phyloP scores from a whole-genome alignment of 306 rosid species.

The Pterocarpus macrocarpus region DNA sequence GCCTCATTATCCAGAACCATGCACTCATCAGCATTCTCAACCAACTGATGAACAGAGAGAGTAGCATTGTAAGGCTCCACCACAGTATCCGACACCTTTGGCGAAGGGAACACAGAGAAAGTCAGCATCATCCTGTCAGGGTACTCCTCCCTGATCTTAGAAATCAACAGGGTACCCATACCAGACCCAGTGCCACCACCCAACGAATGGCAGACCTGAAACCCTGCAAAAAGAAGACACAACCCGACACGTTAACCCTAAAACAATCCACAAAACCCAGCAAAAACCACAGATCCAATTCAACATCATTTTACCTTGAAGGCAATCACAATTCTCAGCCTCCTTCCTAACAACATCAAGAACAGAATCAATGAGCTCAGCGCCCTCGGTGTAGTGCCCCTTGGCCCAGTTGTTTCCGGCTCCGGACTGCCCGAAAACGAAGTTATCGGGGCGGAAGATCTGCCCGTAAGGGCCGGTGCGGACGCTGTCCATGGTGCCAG shows the following conservation, averaged over 20 bases:
- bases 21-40: conserved; percentile 72
- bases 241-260: background rate
- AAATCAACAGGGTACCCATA: conserved; percentile 66
- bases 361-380: conserved; percentile 67
- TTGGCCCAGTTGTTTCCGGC: conserved; percentile 77
- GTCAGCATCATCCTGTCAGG: conserved; percentile 74
- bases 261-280: background rate
- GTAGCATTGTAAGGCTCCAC: conserved; percentile 74
- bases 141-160: conserved; percentile 69
- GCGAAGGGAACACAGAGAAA: conserved; percentile 66
- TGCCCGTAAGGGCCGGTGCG: conserved; percentile 70
- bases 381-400: conserved; percentile 70
- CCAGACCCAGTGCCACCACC: conserved; percentile 77
- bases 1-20: conserved; percentile 74
- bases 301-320: conserved; percentile 52
- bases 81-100: conserved; percentile 69
- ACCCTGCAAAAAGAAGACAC: conserved; percentile 45
- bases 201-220: conserved; percentile 67
- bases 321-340: conserved; percentile 71
- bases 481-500: conserved; percentile 70
- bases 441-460: conserved; percentile 71
- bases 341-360: conserved; percentile 70
- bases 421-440: conserved; percentile 69
- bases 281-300: background rate
- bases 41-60: conserved; percentile 70